Conservation (phyloP, 2,329 filamentous ascomycete species). For the Sclerotinia nivalis region DNA sequence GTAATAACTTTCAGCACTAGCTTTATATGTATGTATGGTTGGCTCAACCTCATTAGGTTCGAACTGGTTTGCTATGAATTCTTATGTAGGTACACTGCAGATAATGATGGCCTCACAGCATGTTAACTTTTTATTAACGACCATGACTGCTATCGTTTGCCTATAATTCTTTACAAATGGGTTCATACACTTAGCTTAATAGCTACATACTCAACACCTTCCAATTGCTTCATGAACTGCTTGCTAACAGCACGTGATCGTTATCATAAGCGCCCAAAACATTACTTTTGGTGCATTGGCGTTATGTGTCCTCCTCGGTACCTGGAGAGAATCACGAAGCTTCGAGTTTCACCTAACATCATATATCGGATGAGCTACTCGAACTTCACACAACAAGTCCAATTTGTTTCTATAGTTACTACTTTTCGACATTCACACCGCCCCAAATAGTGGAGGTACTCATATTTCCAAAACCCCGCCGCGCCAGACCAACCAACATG, state of each 20-base stretch:
- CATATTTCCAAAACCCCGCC: conserved; percentile 1
- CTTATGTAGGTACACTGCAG: conserved; percentile 9
- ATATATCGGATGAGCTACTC: conserved; percentile 13
- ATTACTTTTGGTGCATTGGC: conserved; percentile 19
- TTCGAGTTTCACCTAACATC: conserved; percentile 17
- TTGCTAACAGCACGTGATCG: conserved; percentile 16
- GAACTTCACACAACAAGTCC: conserved; percentile 9
- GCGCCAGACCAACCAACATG: conserved; percentile 28
- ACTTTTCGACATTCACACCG: not conserved
- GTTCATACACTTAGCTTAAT: not conserved
- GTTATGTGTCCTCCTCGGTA: conserved; percentile 24
- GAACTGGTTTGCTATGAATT: conserved; percentile 2
- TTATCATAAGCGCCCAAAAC: conserved; percentile 7
- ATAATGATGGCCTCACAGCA: conserved; percentile 1
- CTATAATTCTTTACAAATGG: not conserved
- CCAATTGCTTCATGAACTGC: not conserved
- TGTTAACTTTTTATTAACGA: not conserved
- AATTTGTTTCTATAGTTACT: conserved; percentile 1
- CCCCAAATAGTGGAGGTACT: not conserved
- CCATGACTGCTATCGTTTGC: not conserved
- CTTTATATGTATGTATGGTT: not conserved
- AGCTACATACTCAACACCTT: conserved; percentile 9
- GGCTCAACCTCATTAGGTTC: not conserved
- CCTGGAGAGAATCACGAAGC: conserved; percentile 17
- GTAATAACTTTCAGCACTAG: not conserved